A percentile compares a stretch with the other conserved stretches of the same genome.
phyloP scores from a whole-genome alignment of 441 rosid species.

The Iberis amara region DNA sequence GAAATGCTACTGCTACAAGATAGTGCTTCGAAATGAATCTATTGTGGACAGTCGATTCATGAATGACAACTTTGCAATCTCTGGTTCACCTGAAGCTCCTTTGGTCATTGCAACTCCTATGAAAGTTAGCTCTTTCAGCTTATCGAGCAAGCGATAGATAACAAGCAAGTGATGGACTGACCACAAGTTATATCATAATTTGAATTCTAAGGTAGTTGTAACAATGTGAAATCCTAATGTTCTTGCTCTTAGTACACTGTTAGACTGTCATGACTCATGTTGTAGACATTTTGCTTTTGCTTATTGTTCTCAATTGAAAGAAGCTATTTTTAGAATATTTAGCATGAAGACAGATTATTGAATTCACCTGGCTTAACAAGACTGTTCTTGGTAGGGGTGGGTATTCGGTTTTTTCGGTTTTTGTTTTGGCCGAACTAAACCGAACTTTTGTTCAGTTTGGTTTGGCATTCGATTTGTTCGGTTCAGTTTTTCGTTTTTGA shows the following conservation, averaged over 20 bases:
- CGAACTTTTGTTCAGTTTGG: no score
- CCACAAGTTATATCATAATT: background rate
- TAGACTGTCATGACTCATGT: conserved; percentile 10
- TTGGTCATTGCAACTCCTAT: conserved; percentile 87
- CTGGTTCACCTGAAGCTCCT: conserved; percentile 93
- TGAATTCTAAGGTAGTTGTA: conserved; percentile 23
- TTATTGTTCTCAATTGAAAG: background rate
- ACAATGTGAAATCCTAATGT: conserved; percentile 3
- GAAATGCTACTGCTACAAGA: conserved; percentile 96
- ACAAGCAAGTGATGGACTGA: conserved; percentile 52
- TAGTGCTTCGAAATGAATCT: conserved; percentile 83
- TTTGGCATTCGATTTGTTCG: no score
- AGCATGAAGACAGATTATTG: background rate
- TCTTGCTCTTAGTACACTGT: conserved; percentile 18
- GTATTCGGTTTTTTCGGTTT: no score
- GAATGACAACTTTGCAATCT: conserved; percentile 86
- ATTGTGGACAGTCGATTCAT: conserved; percentile 92
- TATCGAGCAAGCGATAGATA: conserved; percentile 58
- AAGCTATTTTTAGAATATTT: background rate
- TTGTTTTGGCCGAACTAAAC: no score
- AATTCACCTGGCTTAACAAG: no score
- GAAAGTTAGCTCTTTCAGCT: conserved; percentile 97
- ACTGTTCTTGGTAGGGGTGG: no score
- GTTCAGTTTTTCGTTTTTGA: no score
- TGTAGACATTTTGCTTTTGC: conserved; percentile 1